A percentile compares a stretch with the other conserved stretches of the same genome.
Conservation (phyloP, 1,284 basidiomycete species). For the Leccinum ponderosum region DNA sequence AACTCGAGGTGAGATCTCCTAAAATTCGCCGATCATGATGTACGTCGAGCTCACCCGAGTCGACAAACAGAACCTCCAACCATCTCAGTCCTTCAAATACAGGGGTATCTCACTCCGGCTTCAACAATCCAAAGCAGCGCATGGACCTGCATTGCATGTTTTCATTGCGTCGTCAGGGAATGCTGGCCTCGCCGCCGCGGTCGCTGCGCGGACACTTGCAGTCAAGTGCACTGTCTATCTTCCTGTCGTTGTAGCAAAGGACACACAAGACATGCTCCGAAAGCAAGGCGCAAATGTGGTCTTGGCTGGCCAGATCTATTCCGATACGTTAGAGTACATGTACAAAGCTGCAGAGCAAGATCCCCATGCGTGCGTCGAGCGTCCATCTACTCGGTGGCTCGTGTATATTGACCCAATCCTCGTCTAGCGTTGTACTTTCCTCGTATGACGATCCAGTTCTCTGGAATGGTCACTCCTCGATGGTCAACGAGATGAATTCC, state of each 20-base stretch:
- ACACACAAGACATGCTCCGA: conserved; percentile 50
- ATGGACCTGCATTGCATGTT: conserved; percentile 56
- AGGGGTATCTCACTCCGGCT: conserved; percentile 67
- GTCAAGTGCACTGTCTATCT: conserved; percentile 68
- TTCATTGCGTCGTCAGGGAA: conserved; percentile 75
- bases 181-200: conserved; percentile 69
- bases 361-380: conserved; percentile 50
- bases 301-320: conserved; percentile 55
- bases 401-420: background rate
- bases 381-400: background rate
- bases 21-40: background rate
- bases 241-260: conserved; percentile 50
- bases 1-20: conserved; percentile 57
- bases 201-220: conserved; percentile 52
- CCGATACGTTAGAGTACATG: conserved; percentile 54
- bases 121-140: conserved; percentile 46
- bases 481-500: conserved; percentile 59
- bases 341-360: conserved; percentile 43
- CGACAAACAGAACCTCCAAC: conserved; percentile 60
- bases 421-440: conserved; percentile 58
- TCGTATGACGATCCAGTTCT: conserved; percentile 67
- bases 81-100: conserved; percentile 74
- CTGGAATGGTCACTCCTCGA: conserved; percentile 74
- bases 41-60: background rate
- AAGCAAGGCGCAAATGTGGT: conserved; percentile 56